These are phyloP conservation scores for Solanum appendiculatum DNA, from an alignment of 257 asterid species.

Conservation along the genomic window DNA sequence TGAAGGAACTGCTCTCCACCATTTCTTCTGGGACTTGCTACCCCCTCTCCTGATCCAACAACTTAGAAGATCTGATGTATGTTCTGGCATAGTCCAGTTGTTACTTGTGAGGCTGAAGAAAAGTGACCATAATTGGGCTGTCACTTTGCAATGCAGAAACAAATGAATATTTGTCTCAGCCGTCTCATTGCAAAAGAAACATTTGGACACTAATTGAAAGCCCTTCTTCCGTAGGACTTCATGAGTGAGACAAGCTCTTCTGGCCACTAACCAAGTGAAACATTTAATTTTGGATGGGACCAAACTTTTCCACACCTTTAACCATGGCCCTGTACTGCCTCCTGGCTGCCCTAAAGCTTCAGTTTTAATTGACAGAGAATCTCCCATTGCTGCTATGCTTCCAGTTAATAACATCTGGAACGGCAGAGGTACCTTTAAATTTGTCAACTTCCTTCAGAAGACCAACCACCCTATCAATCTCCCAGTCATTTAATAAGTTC, in stretches of 20 bases:
- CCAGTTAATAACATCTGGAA: neutral
- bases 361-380: neutral
- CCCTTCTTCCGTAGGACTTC: neutral
- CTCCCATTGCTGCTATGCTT: neutral
- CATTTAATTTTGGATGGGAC: neutral
- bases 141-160: neutral
- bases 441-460: neutral
- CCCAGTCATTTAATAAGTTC: neutral
- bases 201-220: neutral
- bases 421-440: neutral
- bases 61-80: neutral
- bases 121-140: neutral
- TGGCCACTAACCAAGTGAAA: neutral
- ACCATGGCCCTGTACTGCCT: neutral
- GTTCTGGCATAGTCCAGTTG: neutral
- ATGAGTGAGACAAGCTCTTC: neutral
- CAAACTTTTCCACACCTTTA: neutral
- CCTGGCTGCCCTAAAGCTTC: neutral
- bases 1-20: neutral
- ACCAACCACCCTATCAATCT: neutral
- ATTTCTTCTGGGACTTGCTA: neutral
- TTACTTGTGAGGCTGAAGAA: neutral
- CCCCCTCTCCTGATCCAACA: neutral
- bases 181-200: neutral
- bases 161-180: neutral